Evolutionary conservation across 1,284 basidiomycete species (phyloP), one percentile per base, ranked within the genome.

Genomic region (Sanghuangporus weigelae): DNA sequence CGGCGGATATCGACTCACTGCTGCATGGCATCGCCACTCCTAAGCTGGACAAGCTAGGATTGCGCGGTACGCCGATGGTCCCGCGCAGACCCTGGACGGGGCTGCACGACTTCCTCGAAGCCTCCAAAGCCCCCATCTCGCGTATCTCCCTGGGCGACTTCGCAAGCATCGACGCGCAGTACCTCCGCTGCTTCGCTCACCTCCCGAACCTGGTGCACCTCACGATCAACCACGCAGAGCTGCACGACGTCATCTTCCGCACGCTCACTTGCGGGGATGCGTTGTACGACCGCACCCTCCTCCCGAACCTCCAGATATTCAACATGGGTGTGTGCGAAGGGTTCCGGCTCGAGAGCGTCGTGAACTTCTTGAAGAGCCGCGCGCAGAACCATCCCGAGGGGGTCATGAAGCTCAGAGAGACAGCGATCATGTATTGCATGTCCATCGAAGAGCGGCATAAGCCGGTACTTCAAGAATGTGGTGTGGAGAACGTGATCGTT

Each of bases 61-160:
- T 66, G 44, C 44, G 57, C 35, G 64, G 64, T 12, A 65, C 55
- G 7, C 60, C 64, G 7, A 38, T 54, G 19, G 54, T 38, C 0
- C 19, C 35, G 3, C 46, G 49, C 11, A 19, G 42, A 19, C 51
- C 39, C 31, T 66, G 64, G 64, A 19, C 2, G 19, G 54, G 31
- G 7, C 50, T 66, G 14, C 16, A 38, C 38, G 31, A 38, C n/a
- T 66, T 66, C 46, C 40, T 66, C 11, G 44, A 42, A 46, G 50
- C 56, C 11, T 62, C 60, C 1, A 11, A 42, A 16, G 60, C 64
- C 36, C 60, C 54, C 0, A 40, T 66, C n/a, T 26, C 49, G 54
- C 36, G 57, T 2, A 48, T 66, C 36, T 66, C 64, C 14, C 21
- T 66, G 23, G 64, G 64, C 14, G 64, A 66, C 36, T 62, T 66